phyloP scores from a whole-genome alignment of 805 yeast genomes.

The Metschnikowia vanudenii region DNA sequence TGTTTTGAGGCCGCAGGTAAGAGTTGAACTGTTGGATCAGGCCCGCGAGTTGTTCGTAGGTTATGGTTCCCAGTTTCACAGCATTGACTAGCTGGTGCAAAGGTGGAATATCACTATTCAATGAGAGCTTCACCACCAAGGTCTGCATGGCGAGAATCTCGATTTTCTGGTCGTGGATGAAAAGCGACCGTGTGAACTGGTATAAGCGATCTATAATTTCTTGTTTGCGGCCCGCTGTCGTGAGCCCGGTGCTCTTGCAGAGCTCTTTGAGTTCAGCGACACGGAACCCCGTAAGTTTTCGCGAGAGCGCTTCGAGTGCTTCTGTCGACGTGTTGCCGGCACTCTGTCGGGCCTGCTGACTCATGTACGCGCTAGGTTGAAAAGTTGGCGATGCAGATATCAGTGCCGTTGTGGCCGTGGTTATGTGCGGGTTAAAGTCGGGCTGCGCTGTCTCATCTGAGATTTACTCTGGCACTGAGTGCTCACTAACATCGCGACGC shows the following conservation, averaged over 20 bases:
- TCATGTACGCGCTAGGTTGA: background rate
- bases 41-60: constrained; percentile 4
- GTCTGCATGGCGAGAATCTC: constrained; percentile 46
- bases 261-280: constrained; percentile 54
- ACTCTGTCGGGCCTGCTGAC: background rate
- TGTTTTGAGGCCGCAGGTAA: background rate
- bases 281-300: constrained; percentile 1
- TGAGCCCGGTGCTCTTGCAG: constrained; percentile 48
- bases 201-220: constrained; percentile 56
- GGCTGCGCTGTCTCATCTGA: constrained; percentile 3
- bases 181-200: constrained; percentile 44
- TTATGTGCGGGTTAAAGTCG: background rate
- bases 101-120: constrained; percentile 38
- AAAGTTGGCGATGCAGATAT: background rate
- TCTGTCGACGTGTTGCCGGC: background rate
- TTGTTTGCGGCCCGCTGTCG: constrained; percentile 58
- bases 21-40: constrained; percentile 9
- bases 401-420: background rate
- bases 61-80: constrained; percentile 28
- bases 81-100: constrained; percentile 30
- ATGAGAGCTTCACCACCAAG: constrained; percentile 38
- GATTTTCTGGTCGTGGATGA: constrained; percentile 37
- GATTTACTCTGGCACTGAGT: background rate
- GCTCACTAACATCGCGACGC: background rate
- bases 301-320: background rate